Evolutionary conservation across 176 grass and related monocot genomes (phyloP).

Genomic region (Olyra latifolia): DNA sequence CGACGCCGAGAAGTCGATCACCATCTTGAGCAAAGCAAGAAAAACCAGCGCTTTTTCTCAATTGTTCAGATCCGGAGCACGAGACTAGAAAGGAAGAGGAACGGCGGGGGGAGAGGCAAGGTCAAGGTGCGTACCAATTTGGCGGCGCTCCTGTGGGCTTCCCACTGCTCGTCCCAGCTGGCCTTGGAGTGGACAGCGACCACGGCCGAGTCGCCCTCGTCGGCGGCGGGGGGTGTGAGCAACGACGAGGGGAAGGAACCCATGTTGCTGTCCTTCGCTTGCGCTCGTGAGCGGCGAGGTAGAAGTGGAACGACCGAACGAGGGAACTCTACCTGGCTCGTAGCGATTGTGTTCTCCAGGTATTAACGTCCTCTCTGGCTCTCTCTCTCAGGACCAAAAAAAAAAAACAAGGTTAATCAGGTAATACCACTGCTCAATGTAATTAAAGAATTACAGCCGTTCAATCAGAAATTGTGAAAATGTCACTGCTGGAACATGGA

Average conservation of each 20-base stretch:
- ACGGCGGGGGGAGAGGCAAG: too few relatives aligned
- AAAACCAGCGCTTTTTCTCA: not conserved
- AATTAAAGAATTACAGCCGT: too few relatives aligned
- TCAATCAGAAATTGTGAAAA: too few relatives aligned
- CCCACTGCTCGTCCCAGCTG: slow-evolving; percentile 52
- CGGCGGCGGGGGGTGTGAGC: not conserved
- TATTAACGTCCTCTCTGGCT: too few relatives aligned
- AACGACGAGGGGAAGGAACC: slow-evolving; percentile 37
- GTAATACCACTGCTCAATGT: too few relatives aligned
- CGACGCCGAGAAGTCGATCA: slow-evolving; percentile 79
- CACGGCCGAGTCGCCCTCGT: slow-evolving; percentile 55
- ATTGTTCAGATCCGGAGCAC: slow-evolving; percentile 22
- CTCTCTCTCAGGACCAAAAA: too few relatives aligned
- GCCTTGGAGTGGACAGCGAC: slow-evolving; percentile 68
- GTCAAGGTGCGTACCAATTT: slow-evolving; percentile 61
- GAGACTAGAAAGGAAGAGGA: not conserved
- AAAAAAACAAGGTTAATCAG: too few relatives aligned
- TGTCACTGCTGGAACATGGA: too few relatives aligned
- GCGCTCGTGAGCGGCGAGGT: not conserved
- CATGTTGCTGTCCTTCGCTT: slow-evolving; percentile 32
- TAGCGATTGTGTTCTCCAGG: too few relatives aligned
- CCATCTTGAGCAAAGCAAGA: slow-evolving; percentile 46
- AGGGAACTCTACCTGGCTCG: not conserved
- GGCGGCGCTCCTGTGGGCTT: slow-evolving; percentile 40
- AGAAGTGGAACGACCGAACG: too few relatives aligned